Percentiles rank a stretch among this genome's conserved stretches.
Conservation (phyloP, 2,329 filamentous ascomycete genomes). For the Peltaster fructicola region DNA sequence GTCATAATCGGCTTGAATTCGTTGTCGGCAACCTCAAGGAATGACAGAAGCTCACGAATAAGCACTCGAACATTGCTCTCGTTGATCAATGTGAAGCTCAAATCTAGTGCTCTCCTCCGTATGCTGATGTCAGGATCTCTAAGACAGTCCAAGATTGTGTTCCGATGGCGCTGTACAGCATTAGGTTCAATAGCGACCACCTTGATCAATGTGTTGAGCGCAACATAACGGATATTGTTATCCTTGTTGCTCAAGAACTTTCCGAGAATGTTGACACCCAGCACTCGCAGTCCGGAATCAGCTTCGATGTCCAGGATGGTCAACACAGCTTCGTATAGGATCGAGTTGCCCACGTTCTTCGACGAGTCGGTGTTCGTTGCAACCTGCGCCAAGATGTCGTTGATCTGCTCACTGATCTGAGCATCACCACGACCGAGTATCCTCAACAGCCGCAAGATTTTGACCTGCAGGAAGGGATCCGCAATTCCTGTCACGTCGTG, state of each 20-base stretch:
- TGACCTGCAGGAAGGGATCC: slow-evolving; percentile 94
- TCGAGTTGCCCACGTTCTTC: slow-evolving; percentile 97
- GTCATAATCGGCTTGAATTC: slow-evolving; percentile 99
- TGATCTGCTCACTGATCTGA: slow-evolving; percentile 88
- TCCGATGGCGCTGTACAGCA: slow-evolving; percentile 88
- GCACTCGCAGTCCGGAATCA: slow-evolving; percentile 79
- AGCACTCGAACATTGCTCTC: slow-evolving; percentile 88
- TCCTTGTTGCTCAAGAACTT: slow-evolving; percentile 98
- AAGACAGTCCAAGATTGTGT: slow-evolving; percentile 91
- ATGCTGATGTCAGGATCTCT: slow-evolving; percentile 98
- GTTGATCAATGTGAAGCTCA: slow-evolving; percentile 97
- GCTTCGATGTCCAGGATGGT: slow-evolving; percentile 98
- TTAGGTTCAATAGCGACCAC: slow-evolving; percentile 97
- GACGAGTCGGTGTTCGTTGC: slow-evolving; percentile 95
- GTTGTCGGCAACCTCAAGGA: slow-evolving; percentile 91
- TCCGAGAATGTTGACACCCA: slow-evolving; percentile 94
- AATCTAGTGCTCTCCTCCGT: slow-evolving; percentile 77
- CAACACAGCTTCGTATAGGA: slow-evolving; percentile 89
- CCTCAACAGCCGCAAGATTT: slow-evolving; percentile 72
- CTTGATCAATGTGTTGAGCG: slow-evolving; percentile 91
- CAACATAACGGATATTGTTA: slow-evolving; percentile 98
- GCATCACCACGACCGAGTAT: slow-evolving; percentile 75
- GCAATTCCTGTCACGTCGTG: slow-evolving; percentile 97
- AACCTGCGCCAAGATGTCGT: slow-evolving; percentile 82
- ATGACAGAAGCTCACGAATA: slow-evolving; percentile 81